Percentiles rank a stretch among this genome's conserved stretches.
Conservation (phyloP, 257 asterid species). For the Rauvolfia tetraphylla region DNA sequence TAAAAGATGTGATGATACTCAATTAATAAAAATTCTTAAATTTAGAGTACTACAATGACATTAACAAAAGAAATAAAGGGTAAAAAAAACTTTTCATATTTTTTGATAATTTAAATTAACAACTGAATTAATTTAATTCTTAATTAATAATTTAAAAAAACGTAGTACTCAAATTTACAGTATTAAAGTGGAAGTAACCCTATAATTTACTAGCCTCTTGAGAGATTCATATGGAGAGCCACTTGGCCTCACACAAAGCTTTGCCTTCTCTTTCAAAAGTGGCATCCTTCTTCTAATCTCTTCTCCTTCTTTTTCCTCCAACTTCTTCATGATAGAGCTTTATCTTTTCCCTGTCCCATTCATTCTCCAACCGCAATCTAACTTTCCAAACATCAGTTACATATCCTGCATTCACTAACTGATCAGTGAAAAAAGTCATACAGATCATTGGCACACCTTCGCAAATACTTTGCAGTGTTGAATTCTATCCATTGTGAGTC, state of each 20-base stretch:
- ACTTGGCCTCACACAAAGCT: constrained; percentile 24
- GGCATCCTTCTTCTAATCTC: constrained; percentile 30
- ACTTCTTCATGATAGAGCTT: constrained; percentile 11
- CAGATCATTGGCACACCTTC: constrained; percentile 19
- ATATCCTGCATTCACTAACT: constrained; percentile 2
- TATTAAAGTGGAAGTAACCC: too few relatives aligned
- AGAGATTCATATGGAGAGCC: constrained; percentile 28
- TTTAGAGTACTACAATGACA: too few relatives aligned
- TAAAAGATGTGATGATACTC: too few relatives aligned
- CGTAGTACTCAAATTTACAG: too few relatives aligned
- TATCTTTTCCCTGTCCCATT: constrained; percentile 26
- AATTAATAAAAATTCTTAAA: too few relatives aligned
- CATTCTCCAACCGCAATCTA: constrained; percentile 19
- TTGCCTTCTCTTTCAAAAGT: constrained; percentile 28
- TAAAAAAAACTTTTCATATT: too few relatives aligned
- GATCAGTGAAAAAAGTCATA: constrained; percentile 1
- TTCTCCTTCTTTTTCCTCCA: constrained; percentile 33
- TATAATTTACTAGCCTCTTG: constrained; percentile 22
- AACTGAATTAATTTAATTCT: too few relatives aligned
- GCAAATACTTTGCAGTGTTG: neutral
- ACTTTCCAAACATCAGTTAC: constrained; percentile 11
- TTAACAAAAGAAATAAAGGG: too few relatives aligned
- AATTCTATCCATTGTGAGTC: constrained; percentile 16
- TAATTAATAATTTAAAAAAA: too few relatives aligned
- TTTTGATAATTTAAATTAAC: too few relatives aligned